Percentiles rank a stretch among this genome's conserved stretches.
Conservation (phyloP, 1,284 basidiomycete species). For the Malassezia equina region DNA sequence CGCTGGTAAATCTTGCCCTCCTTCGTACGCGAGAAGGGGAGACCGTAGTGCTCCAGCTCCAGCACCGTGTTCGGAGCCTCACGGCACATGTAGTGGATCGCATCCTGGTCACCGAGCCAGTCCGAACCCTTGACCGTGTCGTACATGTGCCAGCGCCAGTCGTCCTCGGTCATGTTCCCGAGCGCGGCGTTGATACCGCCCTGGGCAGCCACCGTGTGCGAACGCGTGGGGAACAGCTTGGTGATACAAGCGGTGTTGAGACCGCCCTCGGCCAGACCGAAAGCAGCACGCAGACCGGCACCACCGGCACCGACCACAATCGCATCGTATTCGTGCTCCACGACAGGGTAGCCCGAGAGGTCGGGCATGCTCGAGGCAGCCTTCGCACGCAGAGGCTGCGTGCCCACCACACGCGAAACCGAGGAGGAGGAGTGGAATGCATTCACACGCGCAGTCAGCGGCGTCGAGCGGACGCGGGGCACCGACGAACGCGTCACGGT, state of each 20-base stretch:
- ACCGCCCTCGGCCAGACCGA: slow-evolving; percentile 95
- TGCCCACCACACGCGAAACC: slow-evolving; percentile 57
- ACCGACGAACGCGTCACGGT: slow-evolving; percentile 10
- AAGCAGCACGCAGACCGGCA: slow-evolving; percentile 93
- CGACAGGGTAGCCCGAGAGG: slow-evolving; percentile 70
- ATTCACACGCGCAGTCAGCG: slow-evolving; percentile 2
- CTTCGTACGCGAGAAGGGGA: slow-evolving; percentile 96
- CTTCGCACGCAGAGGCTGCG: slow-evolving; percentile 69
- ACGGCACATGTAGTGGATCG: slow-evolving; percentile 97
- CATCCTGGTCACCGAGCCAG: slow-evolving; percentile 99
- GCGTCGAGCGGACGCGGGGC: slow-evolving; percentile 4
- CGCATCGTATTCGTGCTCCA: slow-evolving; percentile 65
- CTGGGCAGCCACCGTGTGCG: slow-evolving; percentile 97
- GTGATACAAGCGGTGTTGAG: slow-evolving; percentile 90
- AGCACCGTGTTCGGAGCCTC: slow-evolving; percentile 89
- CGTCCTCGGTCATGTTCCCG: slow-evolving; percentile 66
- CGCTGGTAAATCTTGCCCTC: slow-evolving; percentile 99
- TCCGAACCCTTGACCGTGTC: slow-evolving; percentile 99
- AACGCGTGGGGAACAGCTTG: slow-evolving; percentile 97
- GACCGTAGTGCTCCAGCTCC: slow-evolving; percentile 95
- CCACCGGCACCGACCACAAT: slow-evolving; percentile 68
- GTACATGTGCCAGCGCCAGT: slow-evolving; percentile 99
- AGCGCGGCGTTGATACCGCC: slow-evolving; percentile 99
- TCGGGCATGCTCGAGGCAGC: slow-evolving; percentile 55
- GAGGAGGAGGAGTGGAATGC: slow-evolving; percentile 33